phyloP scores from a whole-genome alignment of 179 eudicot genomes.

The Drosera spatulata region DNA sequence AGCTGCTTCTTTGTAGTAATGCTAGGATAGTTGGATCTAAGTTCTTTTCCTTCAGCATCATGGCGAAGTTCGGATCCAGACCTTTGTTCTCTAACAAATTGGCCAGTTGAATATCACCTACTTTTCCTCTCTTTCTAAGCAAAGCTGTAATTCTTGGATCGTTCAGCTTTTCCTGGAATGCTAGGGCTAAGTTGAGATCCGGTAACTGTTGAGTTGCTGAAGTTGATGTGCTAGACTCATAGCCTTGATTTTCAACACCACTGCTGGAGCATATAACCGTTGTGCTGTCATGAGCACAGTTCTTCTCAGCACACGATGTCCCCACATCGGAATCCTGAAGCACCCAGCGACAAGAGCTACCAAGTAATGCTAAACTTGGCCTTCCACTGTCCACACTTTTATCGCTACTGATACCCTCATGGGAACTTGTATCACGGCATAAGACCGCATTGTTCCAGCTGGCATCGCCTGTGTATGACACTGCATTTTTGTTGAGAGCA shows the following conservation, averaged over 20 bases:
- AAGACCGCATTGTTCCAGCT: conserved; percentile 44
- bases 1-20: conserved; percentile 90
- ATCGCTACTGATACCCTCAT: conserved; percentile 84
- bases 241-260: conserved; percentile 88
- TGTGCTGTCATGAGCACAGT: conserved; percentile 43
- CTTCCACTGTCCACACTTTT: conserved; percentile 94
- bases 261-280: conserved; percentile 68
- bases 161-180: conserved; percentile 79
- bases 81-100: conserved; percentile 90
- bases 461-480: conserved; percentile 56
- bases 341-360: conserved; percentile 84
- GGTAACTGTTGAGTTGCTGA: conserved; percentile 60
- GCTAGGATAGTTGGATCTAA: conserved; percentile 93
- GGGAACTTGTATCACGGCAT: conserved; percentile 28
- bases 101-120: conserved; percentile 70
- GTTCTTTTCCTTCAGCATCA: conserved; percentile 95
- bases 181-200: conserved; percentile 73
- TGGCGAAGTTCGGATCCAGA: conserved; percentile 92
- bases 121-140: conserved; percentile 60
- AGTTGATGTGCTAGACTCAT: conserved; percentile 77
- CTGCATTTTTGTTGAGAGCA: conserved; percentile 20
- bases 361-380: conserved; percentile 75
- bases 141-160: conserved; percentile 81
- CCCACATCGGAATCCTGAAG: conserved; percentile 86
- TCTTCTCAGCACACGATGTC: conserved; percentile 48